A percentile compares a stretch with the other conserved stretches of the same genome.
These are phyloP conservation scores for Colletotrichum gloeosporioides DNA, from an alignment of 2,329 filamentous ascomycete genomes.

Conservation along the genomic window DNA sequence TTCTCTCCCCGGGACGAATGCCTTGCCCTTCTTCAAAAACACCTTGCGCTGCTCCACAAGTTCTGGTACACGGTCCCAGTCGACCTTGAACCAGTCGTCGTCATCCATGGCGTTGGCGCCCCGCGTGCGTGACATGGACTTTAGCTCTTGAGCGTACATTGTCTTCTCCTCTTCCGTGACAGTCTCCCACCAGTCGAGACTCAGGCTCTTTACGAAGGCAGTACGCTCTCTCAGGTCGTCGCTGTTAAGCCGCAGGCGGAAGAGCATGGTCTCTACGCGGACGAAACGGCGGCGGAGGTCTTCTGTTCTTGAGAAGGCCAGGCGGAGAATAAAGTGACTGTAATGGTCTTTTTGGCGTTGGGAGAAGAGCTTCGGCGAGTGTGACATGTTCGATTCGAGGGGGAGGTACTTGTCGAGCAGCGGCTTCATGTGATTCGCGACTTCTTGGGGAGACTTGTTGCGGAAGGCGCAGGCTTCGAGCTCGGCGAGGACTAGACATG, in stretches of 20 bases:
- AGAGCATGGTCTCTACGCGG: slow-evolving; percentile 87
- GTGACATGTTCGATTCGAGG: slow-evolving; percentile 76
- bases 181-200: slow-evolving; percentile 89
- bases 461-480: slow-evolving; percentile 95
- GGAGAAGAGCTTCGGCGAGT: slow-evolving; percentile 59
- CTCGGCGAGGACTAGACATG: slow-evolving; percentile 74
- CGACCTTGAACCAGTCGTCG: slow-evolving; percentile 93
- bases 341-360: slow-evolving; percentile 97
- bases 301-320: slow-evolving; percentile 91
- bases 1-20: slow-evolving; percentile 87
- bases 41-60: slow-evolving; percentile 82
- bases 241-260: slow-evolving; percentile 79
- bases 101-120: slow-evolving; percentile 66
- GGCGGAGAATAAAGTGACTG: slow-evolving; percentile 92
- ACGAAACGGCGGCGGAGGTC: slow-evolving; percentile 87
- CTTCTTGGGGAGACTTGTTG: slow-evolving; percentile 86
- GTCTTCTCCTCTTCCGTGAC: slow-evolving; percentile 79
- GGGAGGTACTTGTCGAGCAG: slow-evolving; percentile 88
- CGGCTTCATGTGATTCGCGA: slow-evolving; percentile 80
- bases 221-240: slow-evolving; percentile 77
- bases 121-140: slow-evolving; percentile 49
- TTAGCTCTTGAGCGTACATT: slow-evolving; percentile 66
- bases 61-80: slow-evolving; percentile 93
- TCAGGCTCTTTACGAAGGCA: slow-evolving; percentile 77
- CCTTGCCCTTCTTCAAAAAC: slow-evolving; percentile 80